These are phyloP conservation scores for Solanum hybrid DNA, from an alignment of 305 asterid species.

Conservation along the genomic window DNA sequence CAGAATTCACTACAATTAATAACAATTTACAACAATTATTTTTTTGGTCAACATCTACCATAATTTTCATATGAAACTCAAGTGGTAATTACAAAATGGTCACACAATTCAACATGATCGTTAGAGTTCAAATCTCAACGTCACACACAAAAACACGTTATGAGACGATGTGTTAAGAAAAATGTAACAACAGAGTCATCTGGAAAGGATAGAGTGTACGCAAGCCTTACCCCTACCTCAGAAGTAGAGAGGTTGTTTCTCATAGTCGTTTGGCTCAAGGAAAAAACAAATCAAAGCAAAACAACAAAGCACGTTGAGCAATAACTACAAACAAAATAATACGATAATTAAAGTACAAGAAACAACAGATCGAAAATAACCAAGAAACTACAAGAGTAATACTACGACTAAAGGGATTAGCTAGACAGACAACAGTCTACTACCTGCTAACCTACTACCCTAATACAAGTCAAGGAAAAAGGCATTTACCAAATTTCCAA, in stretches of 20 bases:
- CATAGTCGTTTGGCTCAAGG: background rate
- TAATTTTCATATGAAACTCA: too few relatives aligned
- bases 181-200: background rate
- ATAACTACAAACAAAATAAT: background rate
- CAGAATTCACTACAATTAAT: background rate
- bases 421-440: background rate
- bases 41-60: background rate
- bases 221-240: background rate
- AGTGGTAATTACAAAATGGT: background rate
- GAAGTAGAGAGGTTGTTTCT: background rate
- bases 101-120: background rate
- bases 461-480: background rate
- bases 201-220: background rate
- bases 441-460: background rate
- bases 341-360: background rate
- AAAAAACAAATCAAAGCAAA: background rate
- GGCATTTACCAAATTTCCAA: constrained; percentile 34
- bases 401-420: background rate
- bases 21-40: background rate
- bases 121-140: background rate
- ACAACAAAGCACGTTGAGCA: background rate
- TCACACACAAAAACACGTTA: background rate
- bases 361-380: background rate
- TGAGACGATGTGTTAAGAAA: background rate
- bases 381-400: background rate